Evolutionary conservation across 2,329 filamentous ascomycete genomes (phyloP).

Genomic region (Alternaria gaisen): DNA sequence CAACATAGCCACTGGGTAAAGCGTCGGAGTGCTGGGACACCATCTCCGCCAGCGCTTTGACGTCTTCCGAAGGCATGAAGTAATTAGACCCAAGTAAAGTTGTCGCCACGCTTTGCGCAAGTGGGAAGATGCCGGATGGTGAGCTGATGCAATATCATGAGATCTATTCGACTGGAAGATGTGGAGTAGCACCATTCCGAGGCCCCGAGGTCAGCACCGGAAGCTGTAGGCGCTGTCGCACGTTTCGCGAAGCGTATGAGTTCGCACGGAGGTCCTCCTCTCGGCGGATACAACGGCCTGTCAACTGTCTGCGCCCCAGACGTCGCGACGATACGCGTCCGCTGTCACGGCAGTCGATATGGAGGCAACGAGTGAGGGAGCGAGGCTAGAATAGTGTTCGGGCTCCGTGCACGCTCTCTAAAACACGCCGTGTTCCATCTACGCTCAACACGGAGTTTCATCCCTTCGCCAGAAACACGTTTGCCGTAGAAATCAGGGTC

Average conservation of each 20-base stretch:
- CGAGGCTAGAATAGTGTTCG: neutral
- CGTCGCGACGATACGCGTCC: conserved; percentile 11
- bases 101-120: neutral
- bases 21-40: conserved; percentile 1
- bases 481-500: conserved; percentile 20
- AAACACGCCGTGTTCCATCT: conserved; percentile 35
- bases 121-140: neutral
- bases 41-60: neutral
- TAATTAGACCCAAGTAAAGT: neutral
- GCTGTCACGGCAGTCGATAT: conserved; percentile 17
- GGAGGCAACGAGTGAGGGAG: conserved; percentile 7
- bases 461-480: conserved; percentile 42
- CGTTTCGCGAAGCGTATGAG: conserved; percentile 4
- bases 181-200: conserved; percentile 1
- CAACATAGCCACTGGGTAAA: conserved; percentile 5
- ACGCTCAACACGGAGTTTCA: conserved; percentile 44
- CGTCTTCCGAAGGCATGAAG: neutral
- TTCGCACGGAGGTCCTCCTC: conserved; percentile 11
- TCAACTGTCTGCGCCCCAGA: conserved; percentile 19
- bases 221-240: conserved; percentile 1
- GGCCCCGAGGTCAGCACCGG: neutral
- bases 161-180: neutral
- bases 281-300: conserved; percentile 19
- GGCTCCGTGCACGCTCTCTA: conserved; percentile 20
- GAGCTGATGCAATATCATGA: neutral